A percentile compares a stretch with the other conserved stretches of the same genome.
phyloP scores from a whole-genome alignment of 306 rosid genomes.

The Cucurbita pepo region DNA sequence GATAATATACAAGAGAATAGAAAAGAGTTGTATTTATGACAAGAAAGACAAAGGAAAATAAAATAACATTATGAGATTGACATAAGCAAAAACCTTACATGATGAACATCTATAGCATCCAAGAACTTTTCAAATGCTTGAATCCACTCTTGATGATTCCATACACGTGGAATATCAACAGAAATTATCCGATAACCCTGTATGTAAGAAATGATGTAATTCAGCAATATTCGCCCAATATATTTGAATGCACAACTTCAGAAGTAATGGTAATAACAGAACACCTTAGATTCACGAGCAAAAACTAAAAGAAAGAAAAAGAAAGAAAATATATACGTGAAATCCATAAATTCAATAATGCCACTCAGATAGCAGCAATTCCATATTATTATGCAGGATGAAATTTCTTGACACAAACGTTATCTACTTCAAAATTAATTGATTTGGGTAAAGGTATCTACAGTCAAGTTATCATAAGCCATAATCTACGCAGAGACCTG shows the following conservation, averaged over 20 bases:
- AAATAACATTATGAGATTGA: not conserved
- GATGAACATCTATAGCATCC: conserved; percentile 98
- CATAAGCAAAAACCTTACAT: conserved; percentile 32
- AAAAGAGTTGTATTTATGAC: not conserved
- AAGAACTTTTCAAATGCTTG: conserved; percentile 92
- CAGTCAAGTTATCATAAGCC: not conserved
- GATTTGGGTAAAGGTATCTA: not conserved
- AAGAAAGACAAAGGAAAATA: not conserved
- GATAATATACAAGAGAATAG: not conserved
- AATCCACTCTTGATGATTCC: conserved; percentile 92
- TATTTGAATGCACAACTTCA: not conserved
- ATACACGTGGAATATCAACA: conserved; percentile 87
- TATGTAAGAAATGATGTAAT: conserved; percentile 4
- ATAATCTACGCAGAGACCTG: not conserved
- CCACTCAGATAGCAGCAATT: not conserved
- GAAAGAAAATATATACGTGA: not conserved
- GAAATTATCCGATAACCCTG: conserved; percentile 96
- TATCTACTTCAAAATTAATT: not conserved
- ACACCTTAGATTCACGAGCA: not conserved
- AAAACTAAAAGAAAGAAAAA: not conserved
- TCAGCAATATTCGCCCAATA: not conserved
- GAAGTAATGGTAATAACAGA: not conserved
- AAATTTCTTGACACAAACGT: not conserved
- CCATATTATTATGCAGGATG: not conserved
- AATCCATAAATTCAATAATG: not conserved